Evolutionary conservation across 2,329 filamentous ascomycete genomes (phyloP).

Genomic region (Sclerotinia subarctica): DNA sequence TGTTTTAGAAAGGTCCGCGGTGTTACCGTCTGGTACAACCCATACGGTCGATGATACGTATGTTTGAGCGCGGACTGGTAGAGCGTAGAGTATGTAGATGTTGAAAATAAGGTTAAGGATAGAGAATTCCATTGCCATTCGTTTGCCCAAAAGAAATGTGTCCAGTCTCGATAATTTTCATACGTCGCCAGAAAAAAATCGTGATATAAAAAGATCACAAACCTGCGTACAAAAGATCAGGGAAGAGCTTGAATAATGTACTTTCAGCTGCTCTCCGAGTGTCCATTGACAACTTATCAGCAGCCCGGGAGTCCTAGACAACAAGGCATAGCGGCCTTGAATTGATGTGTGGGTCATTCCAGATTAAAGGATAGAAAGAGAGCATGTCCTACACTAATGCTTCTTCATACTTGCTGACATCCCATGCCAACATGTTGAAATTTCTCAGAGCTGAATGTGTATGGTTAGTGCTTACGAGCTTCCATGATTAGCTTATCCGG

Average conservation of each 20-base stretch:
- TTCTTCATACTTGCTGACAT: background rate
- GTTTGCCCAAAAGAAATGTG: background rate
- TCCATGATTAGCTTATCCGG: background rate
- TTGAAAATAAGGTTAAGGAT: background rate
- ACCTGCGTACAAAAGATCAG: background rate
- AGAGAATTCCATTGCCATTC: background rate
- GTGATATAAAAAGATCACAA: background rate
- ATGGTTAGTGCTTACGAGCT: background rate
- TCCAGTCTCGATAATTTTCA: too few relatives aligned
- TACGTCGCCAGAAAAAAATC: background rate
- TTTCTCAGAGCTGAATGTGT: background rate
- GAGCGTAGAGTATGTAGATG: background rate
- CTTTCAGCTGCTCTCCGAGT: too few relatives aligned
- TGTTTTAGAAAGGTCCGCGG: background rate
- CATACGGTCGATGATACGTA: constrained; percentile 1
- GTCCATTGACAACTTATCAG: background rate
- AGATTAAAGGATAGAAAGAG: background rate
- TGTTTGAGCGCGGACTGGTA: background rate
- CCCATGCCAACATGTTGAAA: background rate
- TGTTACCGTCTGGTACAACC: constrained; percentile 3
- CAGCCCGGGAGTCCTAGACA: too few relatives aligned
- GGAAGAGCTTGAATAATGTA: background rate
- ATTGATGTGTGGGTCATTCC: background rate
- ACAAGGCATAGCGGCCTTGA: background rate
- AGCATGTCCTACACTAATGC: background rate